Base-by-base conservation (phyloP, 345 rosid species). In the Angophora floribunda region DNA sequence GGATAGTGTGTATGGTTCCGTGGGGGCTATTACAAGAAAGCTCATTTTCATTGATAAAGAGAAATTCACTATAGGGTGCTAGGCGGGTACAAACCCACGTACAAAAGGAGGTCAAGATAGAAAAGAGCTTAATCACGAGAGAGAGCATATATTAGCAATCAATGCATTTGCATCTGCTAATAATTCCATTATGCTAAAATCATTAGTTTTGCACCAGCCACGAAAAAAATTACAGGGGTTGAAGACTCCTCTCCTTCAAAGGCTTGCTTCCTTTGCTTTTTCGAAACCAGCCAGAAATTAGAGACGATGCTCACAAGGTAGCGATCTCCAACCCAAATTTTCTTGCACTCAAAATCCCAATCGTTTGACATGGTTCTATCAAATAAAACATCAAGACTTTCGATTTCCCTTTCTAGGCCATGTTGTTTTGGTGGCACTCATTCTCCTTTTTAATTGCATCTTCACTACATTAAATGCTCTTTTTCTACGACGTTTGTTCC, bases 301-400 rank as follows among this genome's bases (percentile, higher is more conserved):
- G 30, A 21, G 61, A 11, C 14, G 67, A 59, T 59, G 30, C 67
- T n/a, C 30, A 0, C 67, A 59, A 59, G 30, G 11, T 59, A 12
- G 30, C 1, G n/a, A 59, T 59, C 30, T 59, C 30, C 67, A 59
- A 26, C 67, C 14, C 67, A 5, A 59, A 59, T 59, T 59, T 59
- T 26, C 2, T 59, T 0, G 30, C 30, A 59, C 67, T 59, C 67
- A 59, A 0, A 26, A 26, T 30, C 28, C 67, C 30, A 0, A 59
- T 30, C 1, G 4, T 59, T 26, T 26, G 67, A 59, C 67, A 24
- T 59, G 67, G 4, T n/a, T 59, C 67, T 59, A 59, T 26, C 67
- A 59, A 26, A 59, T 59, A 0, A 59, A 59, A 0, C 14, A 59
- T 26, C 5, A 26, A 26, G 67, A 26, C 15, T 59, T 59, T 24